These are phyloP conservation scores for Catunica adiposa DNA, from an alignment of 2,329 filamentous ascomycete genomes.

Conservation along the genomic window DNA sequence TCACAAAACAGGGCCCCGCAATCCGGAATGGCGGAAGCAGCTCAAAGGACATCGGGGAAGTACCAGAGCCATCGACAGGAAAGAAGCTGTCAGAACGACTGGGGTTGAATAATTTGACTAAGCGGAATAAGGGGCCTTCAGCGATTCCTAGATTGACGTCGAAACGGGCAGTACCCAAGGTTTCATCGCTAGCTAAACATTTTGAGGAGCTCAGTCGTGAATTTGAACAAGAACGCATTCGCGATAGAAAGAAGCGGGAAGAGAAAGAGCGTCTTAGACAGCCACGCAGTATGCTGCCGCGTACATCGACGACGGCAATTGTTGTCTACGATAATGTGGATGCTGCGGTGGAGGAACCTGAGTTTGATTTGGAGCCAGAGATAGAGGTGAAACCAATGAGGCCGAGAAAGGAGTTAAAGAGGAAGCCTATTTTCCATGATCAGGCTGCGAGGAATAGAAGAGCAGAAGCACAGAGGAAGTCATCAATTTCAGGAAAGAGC, in stretches of 20 bases:
- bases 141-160: conserved; percentile 78
- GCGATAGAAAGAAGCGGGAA: conserved; percentile 66
- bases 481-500: neutral
- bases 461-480: neutral
- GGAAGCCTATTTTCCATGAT: conserved; percentile 12
- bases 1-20: conserved; percentile 4
- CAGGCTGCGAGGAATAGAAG: neutral
- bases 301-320: conserved; percentile 82
- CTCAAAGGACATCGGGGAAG: neutral
- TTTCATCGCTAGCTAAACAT: conserved; percentile 83
- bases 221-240: conserved; percentile 84
- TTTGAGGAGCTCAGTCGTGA: conserved; percentile 94
- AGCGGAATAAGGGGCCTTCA: conserved; percentile 50
- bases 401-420: conserved; percentile 6
- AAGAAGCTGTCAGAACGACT: conserved; percentile 64
- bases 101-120: conserved; percentile 35
- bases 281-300: conserved; percentile 65
- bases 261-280: conserved; percentile 48
- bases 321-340: conserved; percentile 90
- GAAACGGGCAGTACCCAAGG: conserved; percentile 51
- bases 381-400: conserved; percentile 1
- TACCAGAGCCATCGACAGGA: neutral
- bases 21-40: neutral
- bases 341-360: conserved; percentile 74
- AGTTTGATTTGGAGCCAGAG: conserved; percentile 23